phyloP scores from a whole-genome alignment of 805 yeast genomes.

The Pichia deserticola region DNA sequence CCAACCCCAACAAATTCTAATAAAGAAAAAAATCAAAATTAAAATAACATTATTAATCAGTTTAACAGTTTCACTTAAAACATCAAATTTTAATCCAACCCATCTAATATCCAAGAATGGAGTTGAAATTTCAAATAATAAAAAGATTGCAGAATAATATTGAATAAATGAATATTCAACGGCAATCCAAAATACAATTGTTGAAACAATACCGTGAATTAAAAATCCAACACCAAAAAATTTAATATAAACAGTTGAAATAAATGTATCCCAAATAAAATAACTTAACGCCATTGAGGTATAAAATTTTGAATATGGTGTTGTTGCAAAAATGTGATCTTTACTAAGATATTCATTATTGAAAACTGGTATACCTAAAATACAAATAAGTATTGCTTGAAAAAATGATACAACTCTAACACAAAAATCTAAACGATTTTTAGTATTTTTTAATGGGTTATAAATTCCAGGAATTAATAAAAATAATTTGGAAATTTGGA shows the following conservation, averaged over 20 bases:
- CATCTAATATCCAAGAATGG: slow-evolving; percentile 32
- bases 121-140: slow-evolving; percentile 31
- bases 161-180: slow-evolving; percentile 23
- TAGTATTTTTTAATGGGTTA: slow-evolving; percentile 11
- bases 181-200: slow-evolving; percentile 25
- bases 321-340: slow-evolving; percentile 27
- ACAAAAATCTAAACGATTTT: slow-evolving; percentile 23
- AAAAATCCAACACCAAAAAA: slow-evolving; percentile 30
- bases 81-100: slow-evolving; percentile 29
- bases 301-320: slow-evolving; percentile 29
- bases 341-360: slow-evolving; percentile 20
- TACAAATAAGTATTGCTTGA: slow-evolving; percentile 27
- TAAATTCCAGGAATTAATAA: slow-evolving; percentile 11
- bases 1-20: slow-evolving; percentile 34
- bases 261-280: slow-evolving; percentile 31
- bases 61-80: slow-evolving; percentile 23
- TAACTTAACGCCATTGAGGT: slow-evolving; percentile 27
- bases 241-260: slow-evolving; percentile 22
- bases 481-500: slow-evolving; percentile 12
- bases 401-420: slow-evolving; percentile 29
- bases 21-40: slow-evolving; percentile 28
- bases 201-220: slow-evolving; percentile 30
- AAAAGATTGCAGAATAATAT: slow-evolving; percentile 29
- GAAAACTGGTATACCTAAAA: slow-evolving; percentile 25
- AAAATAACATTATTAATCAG: slow-evolving; percentile 29